Evolutionary conservation across 192 early-diverging fungal genomes (phyloP).

Genomic region (Chytriomyces confervae): DNA sequence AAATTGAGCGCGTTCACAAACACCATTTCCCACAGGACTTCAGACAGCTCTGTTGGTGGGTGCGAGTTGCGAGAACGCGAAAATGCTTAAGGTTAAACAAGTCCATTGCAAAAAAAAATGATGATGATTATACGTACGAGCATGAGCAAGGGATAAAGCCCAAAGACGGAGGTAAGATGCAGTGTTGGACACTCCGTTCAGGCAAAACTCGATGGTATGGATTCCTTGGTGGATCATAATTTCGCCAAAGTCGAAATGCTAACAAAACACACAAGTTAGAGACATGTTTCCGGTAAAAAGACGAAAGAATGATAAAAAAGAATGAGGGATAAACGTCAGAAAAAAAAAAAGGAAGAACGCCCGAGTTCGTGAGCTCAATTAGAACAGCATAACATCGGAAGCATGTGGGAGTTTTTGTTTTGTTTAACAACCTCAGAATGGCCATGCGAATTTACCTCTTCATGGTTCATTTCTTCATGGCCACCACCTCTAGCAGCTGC

Average conservation of each 20-base stretch:
- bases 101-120: conserved; percentile 9
- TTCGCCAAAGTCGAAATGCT: conserved; percentile 94
- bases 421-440: conserved; percentile 30
- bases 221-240: conserved; percentile 97
- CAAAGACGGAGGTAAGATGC: conserved; percentile 98
- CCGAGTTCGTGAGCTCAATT: background rate
- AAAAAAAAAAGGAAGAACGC: background rate
- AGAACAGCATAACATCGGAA: conserved; percentile 9
- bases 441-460: conserved; percentile 41
- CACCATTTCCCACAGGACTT: conserved; percentile 96
- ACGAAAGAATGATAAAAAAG: background rate
- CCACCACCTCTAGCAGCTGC: conserved; percentile 17
- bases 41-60: conserved; percentile 78
- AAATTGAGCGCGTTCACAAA: conserved; percentile 59
- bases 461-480: conserved; percentile 48
- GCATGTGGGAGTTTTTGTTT: too few relatives aligned
- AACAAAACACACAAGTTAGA: conserved; percentile 18
- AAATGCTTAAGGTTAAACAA: conserved; percentile 5
- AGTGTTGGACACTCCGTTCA: conserved; percentile 96
- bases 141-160: conserved; percentile 97
- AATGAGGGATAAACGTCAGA: background rate
- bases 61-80: conserved; percentile 3
- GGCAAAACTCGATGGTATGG: conserved; percentile 98
- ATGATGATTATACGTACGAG: conserved; percentile 62
- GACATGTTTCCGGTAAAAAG: background rate